A percentile compares a stretch with the other conserved stretches of the same genome.
Evolutionary conservation across 2,329 filamentous ascomycete species (phyloP).

Genomic region (Cadophora sp.): DNA sequence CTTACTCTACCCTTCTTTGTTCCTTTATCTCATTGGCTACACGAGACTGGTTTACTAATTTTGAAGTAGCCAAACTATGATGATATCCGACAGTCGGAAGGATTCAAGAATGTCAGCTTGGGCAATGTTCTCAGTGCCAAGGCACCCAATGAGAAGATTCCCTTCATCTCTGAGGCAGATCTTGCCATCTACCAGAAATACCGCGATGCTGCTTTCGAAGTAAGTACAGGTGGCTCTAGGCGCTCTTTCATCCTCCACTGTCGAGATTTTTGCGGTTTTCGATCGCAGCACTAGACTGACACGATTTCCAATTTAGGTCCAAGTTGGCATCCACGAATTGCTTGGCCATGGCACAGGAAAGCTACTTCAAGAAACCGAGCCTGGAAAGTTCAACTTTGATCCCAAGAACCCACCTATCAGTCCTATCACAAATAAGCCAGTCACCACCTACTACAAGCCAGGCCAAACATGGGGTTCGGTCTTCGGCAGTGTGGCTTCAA

Average conservation of each 20-base stretch:
- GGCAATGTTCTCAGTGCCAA: slow-evolving; percentile 94
- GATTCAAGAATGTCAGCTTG: slow-evolving; percentile 93
- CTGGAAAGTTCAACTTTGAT: slow-evolving; percentile 89
- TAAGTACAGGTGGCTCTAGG: neutral
- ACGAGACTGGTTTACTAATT: slow-evolving; percentile 2
- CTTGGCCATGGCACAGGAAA: slow-evolving; percentile 92
- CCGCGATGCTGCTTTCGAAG: slow-evolving; percentile 85
- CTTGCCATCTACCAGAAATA: slow-evolving; percentile 80
- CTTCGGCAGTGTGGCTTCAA: slow-evolving; percentile 85
- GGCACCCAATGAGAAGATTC: slow-evolving; percentile 88
- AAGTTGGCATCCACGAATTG: slow-evolving; percentile 93
- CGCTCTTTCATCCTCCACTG: neutral
- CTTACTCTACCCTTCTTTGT: neutral
- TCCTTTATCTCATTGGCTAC: neutral
- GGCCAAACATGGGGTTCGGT: slow-evolving; percentile 95
- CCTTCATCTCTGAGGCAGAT: slow-evolving; percentile 84
- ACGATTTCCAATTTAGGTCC: slow-evolving; percentile 56
- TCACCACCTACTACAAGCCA: slow-evolving; percentile 90
- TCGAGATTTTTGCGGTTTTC: neutral
- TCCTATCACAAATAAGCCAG: slow-evolving; percentile 77
- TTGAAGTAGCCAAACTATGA: slow-evolving; percentile 67
- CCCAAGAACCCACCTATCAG: slow-evolving; percentile 79
- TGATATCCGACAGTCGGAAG: slow-evolving; percentile 79
- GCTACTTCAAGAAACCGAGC: slow-evolving; percentile 85
- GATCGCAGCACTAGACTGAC: neutral